Base-by-base conservation (phyloP, 2,329 filamentous ascomycete species). In the Xylariaceae sp. region DNA sequence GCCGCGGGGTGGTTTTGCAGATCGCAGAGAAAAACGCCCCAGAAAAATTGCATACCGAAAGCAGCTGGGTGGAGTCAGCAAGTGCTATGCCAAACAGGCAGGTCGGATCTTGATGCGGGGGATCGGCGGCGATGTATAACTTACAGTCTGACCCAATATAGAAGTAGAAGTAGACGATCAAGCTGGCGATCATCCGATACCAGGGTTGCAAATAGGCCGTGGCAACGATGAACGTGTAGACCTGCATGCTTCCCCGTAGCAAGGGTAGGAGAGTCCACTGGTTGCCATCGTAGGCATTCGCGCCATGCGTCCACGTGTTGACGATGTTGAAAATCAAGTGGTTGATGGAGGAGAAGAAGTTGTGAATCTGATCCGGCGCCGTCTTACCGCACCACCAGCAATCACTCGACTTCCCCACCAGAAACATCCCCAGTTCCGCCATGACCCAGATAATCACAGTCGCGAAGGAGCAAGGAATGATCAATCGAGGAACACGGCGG, bases 1-100 rank as follows among this genome's bases (percentile, higher is more conserved):
- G 78, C 75, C 1, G 74, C 34, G 22, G 67, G 62, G n/a, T 59
- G 70, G 64, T 80, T 78, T 56, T 81, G 78, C 36, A 85, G 62
- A 61, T 86, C 83, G 30, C 80, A 78, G 29, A 86, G 72, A 63
- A 85, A 80, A 62, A 81, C 81, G 56, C 83, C 83, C 54, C 78
- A 79, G 67, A 83, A 80, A 64, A 84, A 80, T 66, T 83, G 83
- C 69, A 80, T 78, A 46, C 78, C 77, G 55, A 80, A 80, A 34
- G 66, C 65, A 50, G 67, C 67, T 69, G 34, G n/a, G 26, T n/a
- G 7, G 3, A 15, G 44, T 63, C 50, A 65, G 64, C 42, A 19
- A 41, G 37, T 30, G 13, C 2, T 18, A 7, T 16, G 3, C 12
- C 5, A 26, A 13, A 30, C 6, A 29, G 8, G 4, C 6, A 29